Conservation (phyloP, 805 yeast genomes). For the Pichia kluyveri region DNA sequence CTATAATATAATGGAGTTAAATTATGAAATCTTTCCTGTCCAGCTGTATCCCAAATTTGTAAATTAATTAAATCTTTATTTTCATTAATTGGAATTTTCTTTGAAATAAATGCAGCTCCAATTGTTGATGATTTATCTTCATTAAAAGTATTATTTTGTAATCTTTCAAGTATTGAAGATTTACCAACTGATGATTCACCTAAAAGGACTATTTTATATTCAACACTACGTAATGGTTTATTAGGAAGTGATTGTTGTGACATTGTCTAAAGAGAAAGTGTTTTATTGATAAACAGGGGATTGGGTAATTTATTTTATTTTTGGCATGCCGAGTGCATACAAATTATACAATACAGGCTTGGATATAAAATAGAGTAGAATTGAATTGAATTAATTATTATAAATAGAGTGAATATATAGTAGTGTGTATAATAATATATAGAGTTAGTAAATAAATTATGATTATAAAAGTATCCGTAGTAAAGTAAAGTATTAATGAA, state of each 20-base stretch:
- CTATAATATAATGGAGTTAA: conserved; percentile 79
- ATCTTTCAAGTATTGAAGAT: conserved; percentile 72
- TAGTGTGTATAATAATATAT: too few relatives aligned
- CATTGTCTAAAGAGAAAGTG: too few relatives aligned
- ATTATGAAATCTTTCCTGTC: conserved; percentile 81
- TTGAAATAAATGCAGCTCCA: conserved; percentile 97
- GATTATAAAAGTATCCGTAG: too few relatives aligned
- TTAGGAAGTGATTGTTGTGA: not conserved
- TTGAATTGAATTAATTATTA: too few relatives aligned
- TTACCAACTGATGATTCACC: conserved; percentile 58
- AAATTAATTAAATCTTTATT: conserved; percentile 32
- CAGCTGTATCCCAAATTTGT: conserved; percentile 94
- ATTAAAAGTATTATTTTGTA: conserved; percentile 64
- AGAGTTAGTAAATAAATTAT: too few relatives aligned
- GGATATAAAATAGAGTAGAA: too few relatives aligned
- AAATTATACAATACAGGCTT: too few relatives aligned
- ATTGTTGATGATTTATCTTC: conserved; percentile 82
- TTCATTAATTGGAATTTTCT: conserved; percentile 38
- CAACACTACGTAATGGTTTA: conserved; percentile 23
- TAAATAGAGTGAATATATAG: too few relatives aligned
- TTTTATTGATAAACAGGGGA: too few relatives aligned
- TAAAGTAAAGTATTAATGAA: not conserved
- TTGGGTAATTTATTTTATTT: too few relatives aligned
- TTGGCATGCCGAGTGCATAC: too few relatives aligned
- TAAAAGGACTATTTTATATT: conserved; percentile 27